Percentiles rank a stretch among this genome's conserved stretches.
Evolutionary conservation across 108 stramenopile species (phyloP).

Genomic region (Skeletonema menzelii): DNA sequence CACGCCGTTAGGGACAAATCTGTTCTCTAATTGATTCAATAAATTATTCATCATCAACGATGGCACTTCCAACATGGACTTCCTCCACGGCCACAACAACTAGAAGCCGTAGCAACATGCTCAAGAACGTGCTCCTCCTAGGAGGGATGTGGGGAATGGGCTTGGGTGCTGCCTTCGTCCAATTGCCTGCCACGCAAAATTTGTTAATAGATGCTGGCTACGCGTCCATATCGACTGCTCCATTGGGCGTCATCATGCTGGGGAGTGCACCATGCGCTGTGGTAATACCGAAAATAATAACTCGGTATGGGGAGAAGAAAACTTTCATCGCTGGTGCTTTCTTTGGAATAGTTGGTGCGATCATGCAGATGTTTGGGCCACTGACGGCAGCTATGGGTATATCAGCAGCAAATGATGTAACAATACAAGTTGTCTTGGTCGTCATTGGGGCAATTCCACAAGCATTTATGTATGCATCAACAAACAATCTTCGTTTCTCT

Average conservation of each 20-base stretch:
- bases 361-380: neutral
- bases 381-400: neutral
- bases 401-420: neutral
- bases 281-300: neutral
- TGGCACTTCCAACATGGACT: neutral
- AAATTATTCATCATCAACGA: neutral
- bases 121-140: neutral
- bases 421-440: neutral
- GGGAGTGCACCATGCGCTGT: neutral
- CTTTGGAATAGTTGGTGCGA: neutral
- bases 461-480: neutral
- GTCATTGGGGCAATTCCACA: neutral
- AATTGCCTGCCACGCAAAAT: neutral
- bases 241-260: neutral
- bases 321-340: neutral
- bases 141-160: slow-evolving; percentile 1
- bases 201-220: neutral
- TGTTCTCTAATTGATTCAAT: neutral
- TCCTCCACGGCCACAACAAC: neutral
- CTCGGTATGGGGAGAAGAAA: neutral
- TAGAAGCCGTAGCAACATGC: neutral
- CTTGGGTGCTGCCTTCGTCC: neutral
- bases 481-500: neutral
- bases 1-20: too few species aligned
- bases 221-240: neutral